Base-by-base conservation (phyloP, 495 filamentous ascomycete genomes). In the Copromyces sp. region DNA sequence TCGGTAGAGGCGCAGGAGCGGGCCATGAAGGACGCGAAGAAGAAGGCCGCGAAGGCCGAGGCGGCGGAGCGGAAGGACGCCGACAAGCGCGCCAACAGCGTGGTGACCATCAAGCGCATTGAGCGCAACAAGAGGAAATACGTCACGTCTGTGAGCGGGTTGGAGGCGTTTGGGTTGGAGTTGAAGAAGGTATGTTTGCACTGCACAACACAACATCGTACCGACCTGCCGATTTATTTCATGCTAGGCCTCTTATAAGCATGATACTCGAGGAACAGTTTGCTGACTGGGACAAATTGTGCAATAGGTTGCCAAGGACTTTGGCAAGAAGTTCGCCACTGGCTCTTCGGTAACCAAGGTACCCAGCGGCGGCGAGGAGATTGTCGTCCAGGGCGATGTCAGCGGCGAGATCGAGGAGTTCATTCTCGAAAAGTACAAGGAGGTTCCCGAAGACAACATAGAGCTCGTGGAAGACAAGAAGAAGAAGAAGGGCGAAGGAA, bases 71-170 rank as follows among this genome's bases (percentile, higher is more conserved):
- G 88, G 69, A 93, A 93, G 76, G 90, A 94, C 68, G 88, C 89
- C 17, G 91, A 94, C 77, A 87, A 86, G 76, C 91, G 91, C 73
- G 91, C 92, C 24, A 87, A 89, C 69, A 91, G 91, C 68, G 93
- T 95, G 78, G 86, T 99, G 37, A 88, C 87, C 70, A 97, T 99
- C 81, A 98, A 98, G 87, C 92, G 96, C 3, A 93, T 99, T 69
- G 95, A 99, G 85, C 89, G 95, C 69, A 97, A 96, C 84, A 99
- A 99, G 86, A 88, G 95, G 74, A 99, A 99, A 83, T 94, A 90
- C 77, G 94, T 98, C 44, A 99, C 94, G 3, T 90, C 93, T 17
- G 89, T 98, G n/a, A 86, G 87, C 0, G 95, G 95, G 2, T 83
- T 99, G 29, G 95, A 98, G 80, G 90, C 91, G 1, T 94, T 97